Percentiles rank a stretch among this genome's conserved stretches.
Conservation (phyloP, 2,329 filamentous ascomycete species). For the Endoconidiophora polonica region DNA sequence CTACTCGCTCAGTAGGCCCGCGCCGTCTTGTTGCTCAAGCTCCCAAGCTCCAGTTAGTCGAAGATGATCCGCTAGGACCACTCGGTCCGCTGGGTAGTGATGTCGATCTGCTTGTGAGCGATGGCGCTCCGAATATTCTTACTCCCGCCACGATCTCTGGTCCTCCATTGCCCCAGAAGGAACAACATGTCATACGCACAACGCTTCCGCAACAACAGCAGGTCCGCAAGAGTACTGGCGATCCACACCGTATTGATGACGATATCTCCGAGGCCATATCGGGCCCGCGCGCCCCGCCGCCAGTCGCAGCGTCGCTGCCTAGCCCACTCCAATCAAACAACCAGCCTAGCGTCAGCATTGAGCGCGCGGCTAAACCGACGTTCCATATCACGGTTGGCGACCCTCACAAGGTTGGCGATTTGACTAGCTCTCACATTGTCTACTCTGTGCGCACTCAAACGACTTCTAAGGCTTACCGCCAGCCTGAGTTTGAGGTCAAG, state of each 20-base stretch:
- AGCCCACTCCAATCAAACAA: conserved; percentile 34
- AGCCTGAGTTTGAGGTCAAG: conserved; percentile 83
- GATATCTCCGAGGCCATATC: conserved; percentile 17
- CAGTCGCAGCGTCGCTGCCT: conserved; percentile 40
- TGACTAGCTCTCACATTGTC: conserved; percentile 94
- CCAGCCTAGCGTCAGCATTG: conserved; percentile 71
- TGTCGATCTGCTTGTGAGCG: conserved; percentile 15
- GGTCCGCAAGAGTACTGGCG: conserved; percentile 28
- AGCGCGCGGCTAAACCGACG: conserved; percentile 81
- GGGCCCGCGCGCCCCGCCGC: conserved; percentile 48
- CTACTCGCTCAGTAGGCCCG: conserved; percentile 19
- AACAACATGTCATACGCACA: conserved; percentile 44
- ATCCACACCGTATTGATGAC: conserved; percentile 49
- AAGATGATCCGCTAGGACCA: conserved; percentile 55
- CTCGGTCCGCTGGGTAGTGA: conserved; percentile 49
- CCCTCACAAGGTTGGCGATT: conserved; percentile 91
- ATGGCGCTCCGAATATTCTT: conserved; percentile 25
- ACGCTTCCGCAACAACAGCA: conserved; percentile 29
- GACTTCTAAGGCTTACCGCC: conserved; percentile 86
- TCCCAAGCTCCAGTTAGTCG: conserved; percentile 61
- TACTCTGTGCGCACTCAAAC: conserved; percentile 93
- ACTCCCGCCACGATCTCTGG: conserved; percentile 26
- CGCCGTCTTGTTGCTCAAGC: conserved; percentile 57
- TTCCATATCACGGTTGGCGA: conserved; percentile 89
- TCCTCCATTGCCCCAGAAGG: conserved; percentile 56